Evolutionary conservation across 352 stramenopile genomes (phyloP).

Genomic region (Paralagenidium karlingii): DNA sequence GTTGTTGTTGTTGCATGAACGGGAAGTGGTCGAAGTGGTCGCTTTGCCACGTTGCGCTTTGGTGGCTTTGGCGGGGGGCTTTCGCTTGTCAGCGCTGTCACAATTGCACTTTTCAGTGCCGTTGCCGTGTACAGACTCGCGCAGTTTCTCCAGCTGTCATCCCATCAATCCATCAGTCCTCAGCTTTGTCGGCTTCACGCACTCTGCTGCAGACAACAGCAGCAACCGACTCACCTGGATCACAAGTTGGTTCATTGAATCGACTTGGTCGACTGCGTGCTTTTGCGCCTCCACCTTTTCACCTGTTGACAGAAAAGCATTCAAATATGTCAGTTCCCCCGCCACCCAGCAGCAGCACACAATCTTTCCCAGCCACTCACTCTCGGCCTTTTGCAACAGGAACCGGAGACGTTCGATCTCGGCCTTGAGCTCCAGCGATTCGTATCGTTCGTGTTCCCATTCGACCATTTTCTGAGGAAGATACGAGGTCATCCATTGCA

Average conservation of each 20-base stretch:
- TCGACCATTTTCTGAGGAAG: constrained; percentile 57
- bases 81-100: no score
- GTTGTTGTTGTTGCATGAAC: no score
- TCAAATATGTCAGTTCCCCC: neutral
- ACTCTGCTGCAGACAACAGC: no score
- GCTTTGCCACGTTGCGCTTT: no score
- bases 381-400: constrained; percentile 55
- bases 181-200: no score
- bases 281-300: constrained; percentile 66
- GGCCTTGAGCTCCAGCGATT: constrained; percentile 63
- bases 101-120: no score
- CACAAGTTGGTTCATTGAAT: constrained; percentile 76
- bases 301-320: constrained; percentile 10
- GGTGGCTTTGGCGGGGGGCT: no score
- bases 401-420: constrained; percentile 66
- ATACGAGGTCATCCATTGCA: constrained; percentile 65
- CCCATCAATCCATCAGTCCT: no score
- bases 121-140: no score
- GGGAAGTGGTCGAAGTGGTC: no score
- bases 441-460: constrained; percentile 64
- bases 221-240: constrained; percentile 41
- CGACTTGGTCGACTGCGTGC: constrained; percentile 59
- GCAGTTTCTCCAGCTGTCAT: no score
- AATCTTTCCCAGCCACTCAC: constrained; percentile 13
- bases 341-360: neutral